Evolutionary conservation across 2,329 filamentous ascomycete species (phyloP), one percentile per base, ranked within the genome.

Genomic region (Penicillium hordei): DNA sequence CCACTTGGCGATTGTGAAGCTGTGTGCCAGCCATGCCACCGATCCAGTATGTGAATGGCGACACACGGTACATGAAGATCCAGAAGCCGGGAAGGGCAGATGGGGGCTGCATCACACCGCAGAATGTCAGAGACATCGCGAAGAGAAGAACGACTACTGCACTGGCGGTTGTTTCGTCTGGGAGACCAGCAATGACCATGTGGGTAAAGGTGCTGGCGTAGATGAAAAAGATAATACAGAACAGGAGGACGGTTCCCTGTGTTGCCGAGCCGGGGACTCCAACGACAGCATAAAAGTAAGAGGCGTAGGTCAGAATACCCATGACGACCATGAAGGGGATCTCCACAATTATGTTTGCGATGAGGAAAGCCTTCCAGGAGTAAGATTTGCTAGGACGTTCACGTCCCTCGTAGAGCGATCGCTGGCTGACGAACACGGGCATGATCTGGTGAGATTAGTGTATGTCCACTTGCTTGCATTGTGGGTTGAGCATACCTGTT

Each of bases 381-480:
- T 95, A 96, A 0, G 89, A 86, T 78, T 93, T 93, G 57, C 87
- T 90, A 0, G 90, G 91, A 2, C 90, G 86, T 76, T 95, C 91
- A 53, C 90, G 90, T 40, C 89, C 89, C 74, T 95, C 91, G 75
- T 94, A 95, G 0, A 95, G 80, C 9, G 87, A 84, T 51, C 91
- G 86, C 70, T 94, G 90, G 17, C 87, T 87, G 65, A 94, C 88
- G 66, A 96, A 95, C 62, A 91, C 86, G 1, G 91, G 91, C 87
- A 94, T 93, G 48, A 72, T 61, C 52, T 83, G 72, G 52, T 74
- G 68, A 27, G 72, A 15, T 50, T 50, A 50, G 48, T 7, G 12
- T 10, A 17, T 31, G n/a, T 15, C 19, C 25, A 17, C 15, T 50
- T 10, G n/a, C 7, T n/a, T 19, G n/a, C 6, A n/a, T 17, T 25